Conservation (phyloP, 2,329 filamentous ascomycete species). For the Blumeria graminis region DNA sequence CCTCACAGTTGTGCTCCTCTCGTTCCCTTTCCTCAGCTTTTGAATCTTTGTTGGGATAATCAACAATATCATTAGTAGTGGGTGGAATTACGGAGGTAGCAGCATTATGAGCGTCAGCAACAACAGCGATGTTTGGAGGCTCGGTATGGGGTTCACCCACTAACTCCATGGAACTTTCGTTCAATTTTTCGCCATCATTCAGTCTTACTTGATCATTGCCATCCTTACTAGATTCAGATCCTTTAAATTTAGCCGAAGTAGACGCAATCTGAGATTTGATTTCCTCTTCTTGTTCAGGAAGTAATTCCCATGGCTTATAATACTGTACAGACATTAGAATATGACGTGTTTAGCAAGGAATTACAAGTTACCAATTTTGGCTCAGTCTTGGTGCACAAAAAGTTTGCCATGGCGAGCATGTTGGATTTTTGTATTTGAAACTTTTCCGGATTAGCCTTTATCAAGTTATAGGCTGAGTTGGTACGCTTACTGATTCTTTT, state of each 20-base stretch:
- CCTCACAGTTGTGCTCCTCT: conserved; percentile 49
- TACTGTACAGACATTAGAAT: conserved; percentile 28
- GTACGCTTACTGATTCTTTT: conserved; percentile 41
- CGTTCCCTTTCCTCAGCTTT: conserved; percentile 19
- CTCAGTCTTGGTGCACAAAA: conserved; percentile 43
- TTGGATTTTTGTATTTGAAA: conserved; percentile 50
- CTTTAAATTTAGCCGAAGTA: conserved; percentile 34
- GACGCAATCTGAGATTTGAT: conserved; percentile 49
- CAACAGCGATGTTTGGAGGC: conserved; percentile 16
- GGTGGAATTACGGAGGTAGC: background rate
- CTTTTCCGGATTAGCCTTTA: conserved; percentile 4
- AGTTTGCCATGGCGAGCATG: conserved; percentile 45
- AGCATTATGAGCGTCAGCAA: conserved; percentile 14
- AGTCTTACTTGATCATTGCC: conserved; percentile 16
- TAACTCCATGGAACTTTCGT: conserved; percentile 16
- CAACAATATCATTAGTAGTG: conserved; percentile 17
- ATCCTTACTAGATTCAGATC: conserved; percentile 32
- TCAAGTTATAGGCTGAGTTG: background rate
- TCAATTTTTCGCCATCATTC: conserved; percentile 9
- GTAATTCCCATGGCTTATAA: conserved; percentile 64
- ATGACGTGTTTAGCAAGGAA: background rate
- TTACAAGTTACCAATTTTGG: conserved; percentile 44
- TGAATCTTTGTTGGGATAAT: conserved; percentile 9
- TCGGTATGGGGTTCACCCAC: conserved; percentile 22
- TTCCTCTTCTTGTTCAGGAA: conserved; percentile 38